Evolutionary conservation across 352 stramenopile genomes (phyloP), one percentile per base, ranked within the genome.

Genomic region (Globisporangium abappressorium): DNA sequence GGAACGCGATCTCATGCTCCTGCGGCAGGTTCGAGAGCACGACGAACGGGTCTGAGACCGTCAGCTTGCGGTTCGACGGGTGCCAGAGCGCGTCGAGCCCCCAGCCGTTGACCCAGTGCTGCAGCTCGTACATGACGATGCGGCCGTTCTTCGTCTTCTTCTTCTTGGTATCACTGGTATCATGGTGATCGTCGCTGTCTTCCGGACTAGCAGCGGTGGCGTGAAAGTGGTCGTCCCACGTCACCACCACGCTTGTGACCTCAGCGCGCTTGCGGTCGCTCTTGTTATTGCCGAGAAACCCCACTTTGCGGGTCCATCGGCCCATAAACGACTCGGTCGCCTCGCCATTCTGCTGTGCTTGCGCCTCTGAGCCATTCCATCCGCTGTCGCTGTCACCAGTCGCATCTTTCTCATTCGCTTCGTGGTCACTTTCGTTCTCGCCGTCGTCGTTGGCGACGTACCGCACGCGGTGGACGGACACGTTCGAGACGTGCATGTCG

Each of bases 21-120:
- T 71, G 59, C 22, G 84, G 82, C 33, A 92, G 73, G 53, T 88
- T 73, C 15, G 68, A 33, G 18, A 90, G 65, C 28, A 92, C 78
- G 2, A 87, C 63, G 64, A 92, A 90, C 9, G 82, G 80, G 30
- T 92, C 82, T 1, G 24, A 47, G 3, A 82, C 82, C 2, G 33
- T 56, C n/a, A 92, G 53, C 22, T 70, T 65, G 60, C 71, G 77
- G 70, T 92, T 92, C 1, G 80, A 77, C 36, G 71, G 66, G 65
- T 90, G 77, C 80, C 79, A 90, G n/a, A 91, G 73, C 7, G 69
- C 71, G 62, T 91, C 80, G 6, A 92, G 72, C 1, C 79, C 78
- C 82, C 82, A 92, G 30, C 74, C 76, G 2, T 78, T 78, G 22
- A 92, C 82, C 84, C 84, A 92, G 36, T 88, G 66, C 70, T 92